These are phyloP conservation scores for Nematodospora valgi DNA, from an alignment of 805 yeast species.

Conservation along the genomic window DNA sequence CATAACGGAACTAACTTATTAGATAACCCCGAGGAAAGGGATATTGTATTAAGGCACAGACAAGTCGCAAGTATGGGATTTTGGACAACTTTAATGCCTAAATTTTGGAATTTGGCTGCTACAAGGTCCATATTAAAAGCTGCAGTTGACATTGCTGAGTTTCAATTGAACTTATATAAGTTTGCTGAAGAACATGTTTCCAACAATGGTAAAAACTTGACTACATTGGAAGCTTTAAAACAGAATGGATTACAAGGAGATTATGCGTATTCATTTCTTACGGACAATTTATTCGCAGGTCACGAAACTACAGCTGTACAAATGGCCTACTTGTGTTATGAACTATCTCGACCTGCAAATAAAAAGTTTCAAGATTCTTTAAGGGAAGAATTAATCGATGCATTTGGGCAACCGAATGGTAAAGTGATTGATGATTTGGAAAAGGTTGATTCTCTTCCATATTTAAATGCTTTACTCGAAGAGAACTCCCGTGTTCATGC, in stretches of 20 bases:
- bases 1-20: constrained; percentile 45
- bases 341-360: constrained; percentile 51
- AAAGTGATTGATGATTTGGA: constrained; percentile 28
- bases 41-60: constrained; percentile 41
- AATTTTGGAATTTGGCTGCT: constrained; percentile 49
- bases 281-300: constrained; percentile 73
- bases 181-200: constrained; percentile 32
- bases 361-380: constrained; percentile 44
- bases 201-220: constrained; percentile 16
- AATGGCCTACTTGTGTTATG: constrained; percentile 57
- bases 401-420: constrained; percentile 29
- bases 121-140: constrained; percentile 36
- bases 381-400: constrained; percentile 40
- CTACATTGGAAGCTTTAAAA: constrained; percentile 34
- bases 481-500: constrained; percentile 64
- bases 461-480: constrained; percentile 56
- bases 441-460: constrained; percentile 52
- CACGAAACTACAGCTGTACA: constrained; percentile 72
- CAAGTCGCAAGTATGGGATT: constrained; percentile 59
- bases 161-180: constrained; percentile 40
- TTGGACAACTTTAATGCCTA: constrained; percentile 62
- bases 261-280: constrained; percentile 36
- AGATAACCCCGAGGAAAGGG: constrained; percentile 33
- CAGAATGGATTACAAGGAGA: constrained; percentile 28
- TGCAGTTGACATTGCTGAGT: constrained; percentile 36